Base-by-base conservation (phyloP, 108 stramenopile genomes). In the Mediolabrus comicus region DNA sequence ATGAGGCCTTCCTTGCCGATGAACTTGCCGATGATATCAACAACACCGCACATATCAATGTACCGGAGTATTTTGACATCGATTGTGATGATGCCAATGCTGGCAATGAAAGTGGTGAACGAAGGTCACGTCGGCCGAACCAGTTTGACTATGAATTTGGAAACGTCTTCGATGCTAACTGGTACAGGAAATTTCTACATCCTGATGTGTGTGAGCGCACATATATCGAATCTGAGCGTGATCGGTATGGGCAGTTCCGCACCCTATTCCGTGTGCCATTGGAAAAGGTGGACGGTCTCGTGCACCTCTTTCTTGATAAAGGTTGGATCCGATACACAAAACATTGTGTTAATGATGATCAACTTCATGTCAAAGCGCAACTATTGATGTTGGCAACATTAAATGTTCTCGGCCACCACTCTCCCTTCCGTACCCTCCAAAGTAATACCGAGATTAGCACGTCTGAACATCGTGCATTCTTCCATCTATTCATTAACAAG, bases 221-320 rank as follows among this genome's bases (percentile, higher is more conserved):
- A 26, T 43, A 63, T 39, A 14, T 13, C 14, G 16, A 24, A 14
- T 63, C 62, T 3, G 39, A 36, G 3, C 62, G 62, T 24, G 11
- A 63, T 63, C 62, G 39, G 7, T 25, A 43, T 26, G 27, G 62
- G n/a, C 22, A 39, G 27, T 63, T 63, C 26, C 38, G 62, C 12
- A 30, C 43, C 31, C 27, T 13, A 16, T 63, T 63, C 62, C 62
- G 38, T 2, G 11, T 63, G 43, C 62, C 62, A 49, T 22, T 63
- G 10, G 10, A 24, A 2, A 63, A 63, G 39, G 38, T 63, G 36
- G 62, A 63, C 3, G 36, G 3, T 3, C 4, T 63, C 1, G 36
- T 39, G 4, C 10, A n/a, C 1, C 26, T 39, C 16, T 63, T 41
- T 28, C 7, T 63, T 11, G 22, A 49, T 10, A 28, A 63, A 26